Evolutionary conservation across 352 stramenopile species (phyloP).

Genomic region (Phytophthora tubulina): DNA sequence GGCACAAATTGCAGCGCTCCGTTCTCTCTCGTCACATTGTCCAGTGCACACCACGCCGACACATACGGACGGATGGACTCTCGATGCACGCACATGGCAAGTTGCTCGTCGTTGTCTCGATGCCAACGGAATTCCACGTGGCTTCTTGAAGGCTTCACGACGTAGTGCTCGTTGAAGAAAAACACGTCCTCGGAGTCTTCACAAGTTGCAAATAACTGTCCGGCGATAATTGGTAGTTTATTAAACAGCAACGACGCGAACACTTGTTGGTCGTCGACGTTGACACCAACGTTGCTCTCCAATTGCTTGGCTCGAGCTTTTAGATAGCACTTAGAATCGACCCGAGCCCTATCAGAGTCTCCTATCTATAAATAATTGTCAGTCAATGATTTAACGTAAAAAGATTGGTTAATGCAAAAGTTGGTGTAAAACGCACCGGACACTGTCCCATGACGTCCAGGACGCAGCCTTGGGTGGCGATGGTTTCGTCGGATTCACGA

Average conservation of each 20-base stretch:
- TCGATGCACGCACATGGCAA: constrained; percentile 76
- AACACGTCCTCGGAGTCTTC: constrained; percentile 22
- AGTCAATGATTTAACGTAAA: neutral
- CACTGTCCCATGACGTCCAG: constrained; percentile 66
- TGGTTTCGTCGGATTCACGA: constrained; percentile 20
- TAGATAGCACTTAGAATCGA: constrained; percentile 43
- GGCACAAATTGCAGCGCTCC: constrained; percentile 70
- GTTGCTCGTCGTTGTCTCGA: constrained; percentile 79
- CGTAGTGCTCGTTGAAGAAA: constrained; percentile 89
- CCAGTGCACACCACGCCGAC: constrained; percentile 75
- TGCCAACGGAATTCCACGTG: constrained; percentile 80
- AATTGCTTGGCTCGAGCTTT: constrained; percentile 39
- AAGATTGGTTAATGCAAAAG: neutral
- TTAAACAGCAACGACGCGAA: constrained; percentile 54
- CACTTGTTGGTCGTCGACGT: constrained; percentile 15
- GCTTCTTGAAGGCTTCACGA: constrained; percentile 70
- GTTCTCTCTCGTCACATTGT: constrained; percentile 62
- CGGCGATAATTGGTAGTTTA: constrained; percentile 44
- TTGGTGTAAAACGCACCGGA: constrained; percentile 44
- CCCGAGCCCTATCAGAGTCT: constrained; percentile 42
- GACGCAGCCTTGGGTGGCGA: constrained; percentile 58
- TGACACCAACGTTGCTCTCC: neutral
- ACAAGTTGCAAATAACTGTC: constrained; percentile 23
- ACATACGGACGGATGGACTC: constrained; percentile 59
- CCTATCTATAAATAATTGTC: constrained; percentile 40